Evolutionary conservation across 768 basidiomycete genomes (phyloP), one percentile per base, ranked within the genome.

Genomic region (Boletus edulis): DNA sequence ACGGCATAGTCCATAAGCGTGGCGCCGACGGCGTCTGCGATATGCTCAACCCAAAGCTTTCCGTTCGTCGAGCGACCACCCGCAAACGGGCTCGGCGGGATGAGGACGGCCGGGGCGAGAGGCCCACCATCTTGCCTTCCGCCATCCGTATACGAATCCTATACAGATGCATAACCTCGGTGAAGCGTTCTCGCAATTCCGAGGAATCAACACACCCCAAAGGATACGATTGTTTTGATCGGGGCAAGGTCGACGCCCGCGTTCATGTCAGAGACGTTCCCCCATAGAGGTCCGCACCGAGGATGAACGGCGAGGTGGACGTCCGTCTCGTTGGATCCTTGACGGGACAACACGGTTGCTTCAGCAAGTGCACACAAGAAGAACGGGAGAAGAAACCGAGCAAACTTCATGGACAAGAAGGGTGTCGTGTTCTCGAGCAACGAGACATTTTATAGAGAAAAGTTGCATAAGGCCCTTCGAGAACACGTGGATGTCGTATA

Each of bases 1-100:
- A 81, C 82, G 11, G 82, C 80, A 35, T 81, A 83, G 61, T 80
- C 79, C 65, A 74, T 78, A 5, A 82, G 56, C 1, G 58, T 73
- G 4, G 80, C 79, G 10, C 71, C 65, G 22, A 72, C 62, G 22
- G 60, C 66, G 29, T 68, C 63, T 0, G 80, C 80, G 2, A 83
- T 66, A 45, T 76, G 52, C 56, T 83, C 80, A 7, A 76, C 66
- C 81, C 82, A 83, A 22, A 81, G 59, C 27, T 65, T 67, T 10
- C 82, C 82, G 57, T 83, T 81, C 18, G 78, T 79, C 8, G 73
- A 72, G 17, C 82, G 72, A 18, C 78, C 80, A 0, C 81, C 82
- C 9, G 81, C 81, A 22, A 68, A 68, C 0, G 80, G 72, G 56
- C 72, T 68, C 0, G 80, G 78, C 18, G 73, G 75, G 1, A 60